These are phyloP conservation scores for Fragosphaeria purpurea DNA, from an alignment of 2,329 filamentous ascomycete genomes.

Conservation along the genomic window DNA sequence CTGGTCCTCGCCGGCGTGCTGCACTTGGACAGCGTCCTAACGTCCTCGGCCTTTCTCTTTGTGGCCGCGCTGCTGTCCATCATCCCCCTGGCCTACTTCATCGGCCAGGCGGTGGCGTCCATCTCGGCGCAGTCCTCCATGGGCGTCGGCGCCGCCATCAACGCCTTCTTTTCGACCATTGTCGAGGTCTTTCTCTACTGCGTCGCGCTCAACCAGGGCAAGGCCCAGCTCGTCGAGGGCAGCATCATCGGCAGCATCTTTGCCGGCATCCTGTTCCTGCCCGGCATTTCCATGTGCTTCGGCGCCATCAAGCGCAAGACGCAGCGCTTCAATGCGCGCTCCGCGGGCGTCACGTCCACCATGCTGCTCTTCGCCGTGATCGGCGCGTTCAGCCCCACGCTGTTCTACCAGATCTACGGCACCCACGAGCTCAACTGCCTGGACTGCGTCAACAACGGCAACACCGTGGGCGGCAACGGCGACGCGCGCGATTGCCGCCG, in stretches of 20 bases:
- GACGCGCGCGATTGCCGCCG: conserved; percentile 66
- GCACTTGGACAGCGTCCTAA: conserved; percentile 61
- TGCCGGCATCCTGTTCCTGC: conserved; percentile 87
- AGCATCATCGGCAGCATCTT: conserved; percentile 98
- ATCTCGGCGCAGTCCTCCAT: conserved; percentile 98
- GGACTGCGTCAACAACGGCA: conserved; percentile 43
- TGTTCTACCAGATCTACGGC: conserved; percentile 98
- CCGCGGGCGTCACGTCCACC: conserved; percentile 91
- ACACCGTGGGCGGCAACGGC: conserved; percentile 25
- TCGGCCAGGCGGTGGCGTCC: conserved; percentile 93
- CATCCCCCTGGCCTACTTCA: conserved; percentile 95
- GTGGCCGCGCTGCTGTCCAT: conserved; percentile 77
- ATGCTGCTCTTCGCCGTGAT: conserved; percentile 97
- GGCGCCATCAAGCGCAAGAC: conserved; percentile 97
- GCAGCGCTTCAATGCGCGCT: conserved; percentile 93
- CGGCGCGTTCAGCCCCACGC: conserved; percentile 84
- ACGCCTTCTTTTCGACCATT: conserved; percentile 94
- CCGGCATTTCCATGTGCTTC: conserved; percentile 96
- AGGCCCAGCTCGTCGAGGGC: conserved; percentile 85
- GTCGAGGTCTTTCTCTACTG: conserved; percentile 98
- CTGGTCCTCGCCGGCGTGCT: conserved; percentile 62
- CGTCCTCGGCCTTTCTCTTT: conserved; percentile 79
- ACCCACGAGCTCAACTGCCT: conserved; percentile 90
- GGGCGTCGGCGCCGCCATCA: conserved; percentile 93
- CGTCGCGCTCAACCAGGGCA: conserved; percentile 83